A percentile compares a stretch with the other conserved stretches of the same genome.
These are phyloP conservation scores for Colletotrichum melonis DNA, from an alignment of 2,329 filamentous ascomycete genomes.

Conservation along the genomic window DNA sequence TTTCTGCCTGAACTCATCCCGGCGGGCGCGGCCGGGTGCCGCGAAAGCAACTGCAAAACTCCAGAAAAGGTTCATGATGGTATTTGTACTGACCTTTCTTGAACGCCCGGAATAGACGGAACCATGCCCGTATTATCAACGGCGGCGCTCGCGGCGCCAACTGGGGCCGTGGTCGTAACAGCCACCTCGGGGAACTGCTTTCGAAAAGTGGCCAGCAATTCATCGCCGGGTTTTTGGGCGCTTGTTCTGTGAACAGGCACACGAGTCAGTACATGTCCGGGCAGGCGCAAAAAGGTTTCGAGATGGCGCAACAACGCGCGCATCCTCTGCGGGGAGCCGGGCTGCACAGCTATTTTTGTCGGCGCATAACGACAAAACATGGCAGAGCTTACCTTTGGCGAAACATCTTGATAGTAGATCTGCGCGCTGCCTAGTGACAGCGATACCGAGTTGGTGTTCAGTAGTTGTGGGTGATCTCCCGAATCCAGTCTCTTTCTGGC, in stretches of 20 bases:
- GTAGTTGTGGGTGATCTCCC: background rate
- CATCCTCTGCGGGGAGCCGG: slow-evolving; percentile 22
- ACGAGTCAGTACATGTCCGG: slow-evolving; percentile 25
- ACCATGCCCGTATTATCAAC: slow-evolving; percentile 42
- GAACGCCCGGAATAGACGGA: slow-evolving; percentile 18
- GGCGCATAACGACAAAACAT: slow-evolving; percentile 27
- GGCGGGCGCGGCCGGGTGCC: slow-evolving; percentile 7
- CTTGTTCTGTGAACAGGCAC: slow-evolving; percentile 66
- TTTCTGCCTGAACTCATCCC: slow-evolving; percentile 24
- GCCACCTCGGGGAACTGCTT: slow-evolving; percentile 82
- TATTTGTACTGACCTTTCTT: slow-evolving; percentile 32
- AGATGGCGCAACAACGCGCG: slow-evolving; percentile 21
- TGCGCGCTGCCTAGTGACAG: slow-evolving; percentile 39
- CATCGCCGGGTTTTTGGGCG: slow-evolving; percentile 87
- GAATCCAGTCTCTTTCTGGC: slow-evolving; percentile 20
- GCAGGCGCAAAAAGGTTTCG: slow-evolving; percentile 25
- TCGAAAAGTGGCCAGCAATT: slow-evolving; percentile 86
- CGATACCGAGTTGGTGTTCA: slow-evolving; percentile 35
- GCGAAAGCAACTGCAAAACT: background rate
- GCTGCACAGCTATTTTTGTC: slow-evolving; percentile 28
- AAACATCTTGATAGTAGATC: slow-evolving; percentile 42
- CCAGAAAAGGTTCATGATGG: background rate
- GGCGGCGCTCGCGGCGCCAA: slow-evolving; percentile 48
- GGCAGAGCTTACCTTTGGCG: slow-evolving; percentile 46
- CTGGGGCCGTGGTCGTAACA: slow-evolving; percentile 59